A percentile compares a stretch with the other conserved stretches of the same genome.
Evolutionary conservation across 768 basidiomycete genomes (phyloP).

Genomic region (Cyclocybe aegerita): DNA sequence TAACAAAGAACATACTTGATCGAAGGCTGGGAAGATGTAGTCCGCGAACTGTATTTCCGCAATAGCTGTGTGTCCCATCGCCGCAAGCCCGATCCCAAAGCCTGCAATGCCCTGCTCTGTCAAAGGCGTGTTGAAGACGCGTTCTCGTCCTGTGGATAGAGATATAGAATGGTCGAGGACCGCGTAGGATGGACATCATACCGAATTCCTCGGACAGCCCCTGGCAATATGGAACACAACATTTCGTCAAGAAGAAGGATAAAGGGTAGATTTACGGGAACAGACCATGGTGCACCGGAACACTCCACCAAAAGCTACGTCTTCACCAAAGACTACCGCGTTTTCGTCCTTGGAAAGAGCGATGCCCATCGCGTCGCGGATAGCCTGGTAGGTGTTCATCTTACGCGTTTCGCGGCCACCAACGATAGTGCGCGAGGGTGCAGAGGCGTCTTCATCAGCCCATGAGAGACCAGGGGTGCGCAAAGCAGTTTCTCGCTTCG

Average conservation of each 20-base stretch:
- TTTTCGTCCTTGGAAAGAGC: slow-evolving; percentile 83
- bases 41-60: slow-evolving; percentile 92
- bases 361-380: slow-evolving; percentile 88
- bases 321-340: slow-evolving; percentile 88
- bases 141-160: slow-evolving; percentile 66
- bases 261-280: slow-evolving; percentile 3
- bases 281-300: slow-evolving; percentile 90
- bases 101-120: slow-evolving; percentile 95
- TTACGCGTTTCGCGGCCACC: slow-evolving; percentile 87
- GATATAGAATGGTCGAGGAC: background rate
- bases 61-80: slow-evolving; percentile 93
- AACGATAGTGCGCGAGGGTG: slow-evolving; percentile 43
- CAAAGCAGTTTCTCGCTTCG: slow-evolving; percentile 67
- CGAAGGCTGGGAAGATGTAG: slow-evolving; percentile 93
- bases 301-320: slow-evolving; percentile 92
- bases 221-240: slow-evolving; percentile 36
- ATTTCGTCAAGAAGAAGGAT: slow-evolving; percentile 1
- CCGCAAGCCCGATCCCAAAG: slow-evolving; percentile 88
- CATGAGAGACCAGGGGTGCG: slow-evolving; percentile 74
- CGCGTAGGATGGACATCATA: slow-evolving; percentile 23
- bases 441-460: slow-evolving; percentile 56
- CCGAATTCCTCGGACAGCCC: slow-evolving; percentile 94
- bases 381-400: slow-evolving; percentile 94
- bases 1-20: slow-evolving; percentile 59
- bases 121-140: slow-evolving; percentile 94